phyloP scores from a whole-genome alignment of 1,284 basidiomycete species.

The Singerocomus inundabilis region DNA sequence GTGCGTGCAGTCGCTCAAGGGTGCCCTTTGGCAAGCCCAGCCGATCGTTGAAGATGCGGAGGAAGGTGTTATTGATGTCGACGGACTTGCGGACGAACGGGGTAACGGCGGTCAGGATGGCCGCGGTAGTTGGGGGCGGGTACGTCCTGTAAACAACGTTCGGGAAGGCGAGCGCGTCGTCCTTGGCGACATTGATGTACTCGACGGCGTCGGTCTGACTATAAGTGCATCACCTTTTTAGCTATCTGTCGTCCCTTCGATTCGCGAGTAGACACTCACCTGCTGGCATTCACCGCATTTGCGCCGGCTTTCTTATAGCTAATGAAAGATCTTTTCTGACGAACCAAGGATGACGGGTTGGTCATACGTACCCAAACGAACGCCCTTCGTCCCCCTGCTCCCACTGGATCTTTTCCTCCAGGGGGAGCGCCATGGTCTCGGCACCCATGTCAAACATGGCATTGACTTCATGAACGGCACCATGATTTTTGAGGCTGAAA shows the following conservation, averaged over 20 bases:
- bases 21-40: conserved; percentile 55
- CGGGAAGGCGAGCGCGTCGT: conserved; percentile 62
- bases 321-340: background rate
- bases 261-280: conserved; percentile 26
- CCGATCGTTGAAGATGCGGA: conserved; percentile 55
- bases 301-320: conserved; percentile 67
- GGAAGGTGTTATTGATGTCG: conserved; percentile 52
- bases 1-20: conserved; percentile 45
- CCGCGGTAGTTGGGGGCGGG: conserved; percentile 49
- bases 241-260: too few relatives aligned
- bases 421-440: conserved; percentile 55
- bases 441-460: conserved; percentile 61
- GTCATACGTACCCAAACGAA: conserved; percentile 52
- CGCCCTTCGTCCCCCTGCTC: conserved; percentile 64
- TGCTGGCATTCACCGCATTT: conserved; percentile 63
- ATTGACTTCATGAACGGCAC: conserved; percentile 49
- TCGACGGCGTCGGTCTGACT: conserved; percentile 51
- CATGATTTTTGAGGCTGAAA: conserved; percentile 60
- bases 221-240: background rate
- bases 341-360: too few relatives aligned
- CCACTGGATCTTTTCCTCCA: conserved; percentile 62
- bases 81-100: conserved; percentile 61
- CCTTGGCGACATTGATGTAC: conserved; percentile 66
- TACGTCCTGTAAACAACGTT: conserved; percentile 50
- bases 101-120: conserved; percentile 47